phyloP scores from a whole-genome alignment of 1,284 basidiomycete species.

The Trichosporon faecale region DNA sequence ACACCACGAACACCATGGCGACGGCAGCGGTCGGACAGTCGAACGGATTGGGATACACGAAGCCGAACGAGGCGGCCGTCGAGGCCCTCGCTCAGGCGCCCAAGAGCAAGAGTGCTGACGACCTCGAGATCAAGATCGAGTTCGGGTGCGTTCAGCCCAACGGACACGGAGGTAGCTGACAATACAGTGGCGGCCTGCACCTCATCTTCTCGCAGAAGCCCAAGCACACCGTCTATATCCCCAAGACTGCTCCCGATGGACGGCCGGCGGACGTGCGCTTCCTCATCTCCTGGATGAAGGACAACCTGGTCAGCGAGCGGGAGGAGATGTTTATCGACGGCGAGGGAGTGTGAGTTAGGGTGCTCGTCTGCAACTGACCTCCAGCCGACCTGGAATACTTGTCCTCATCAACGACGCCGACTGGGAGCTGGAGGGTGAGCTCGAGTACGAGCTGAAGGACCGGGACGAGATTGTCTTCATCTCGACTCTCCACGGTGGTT shows the following conservation, averaged over 20 bases:
- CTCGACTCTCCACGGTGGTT: slow-evolving; percentile 90
- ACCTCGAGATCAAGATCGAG: slow-evolving; percentile 25
- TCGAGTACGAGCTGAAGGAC: slow-evolving; percentile 74
- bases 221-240: slow-evolving; percentile 64
- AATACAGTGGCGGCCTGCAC: slow-evolving; percentile 73
- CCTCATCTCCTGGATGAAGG: slow-evolving; percentile 74
- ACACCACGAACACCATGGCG: slow-evolving; percentile 15
- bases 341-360: slow-evolving; percentile 71
- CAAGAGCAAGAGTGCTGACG: slow-evolving; percentile 14
- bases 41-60: slow-evolving; percentile 33
- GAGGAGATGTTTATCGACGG: slow-evolving; percentile 87
- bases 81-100: not conserved
- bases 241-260: slow-evolving; percentile 52
- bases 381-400: slow-evolving; percentile 88
- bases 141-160: slow-evolving; percentile 23
- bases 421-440: slow-evolving; percentile 96
- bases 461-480: slow-evolving; percentile 93
- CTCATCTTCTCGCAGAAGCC: slow-evolving; percentile 68
- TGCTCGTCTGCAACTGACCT: not conserved
- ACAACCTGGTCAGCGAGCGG: slow-evolving; percentile 76
- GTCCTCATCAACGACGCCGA: slow-evolving; percentile 95
- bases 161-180: too few relatives aligned
- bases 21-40: slow-evolving; percentile 23
- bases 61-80: slow-evolving; percentile 16
- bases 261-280: slow-evolving; percentile 66